Conservation (phyloP, 331 rosid genomes). For the Quercus phellos region DNA sequence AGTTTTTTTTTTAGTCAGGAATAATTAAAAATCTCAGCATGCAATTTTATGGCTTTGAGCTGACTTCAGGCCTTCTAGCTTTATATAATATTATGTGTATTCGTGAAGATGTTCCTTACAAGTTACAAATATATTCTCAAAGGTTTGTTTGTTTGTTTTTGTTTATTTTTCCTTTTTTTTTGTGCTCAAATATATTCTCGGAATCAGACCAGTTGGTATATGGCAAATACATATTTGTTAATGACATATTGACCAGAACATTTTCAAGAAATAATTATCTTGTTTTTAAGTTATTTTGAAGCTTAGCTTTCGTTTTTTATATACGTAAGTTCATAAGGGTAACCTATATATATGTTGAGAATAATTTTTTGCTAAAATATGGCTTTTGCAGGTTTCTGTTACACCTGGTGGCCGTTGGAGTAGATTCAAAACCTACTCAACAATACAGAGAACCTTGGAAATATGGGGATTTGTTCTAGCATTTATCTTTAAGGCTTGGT, state of each 20-base stretch:
- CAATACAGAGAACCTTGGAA: conserved; percentile 90
- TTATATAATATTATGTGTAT: neutral
- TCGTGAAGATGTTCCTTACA: neutral
- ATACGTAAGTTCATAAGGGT: neutral
- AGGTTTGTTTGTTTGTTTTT: no score
- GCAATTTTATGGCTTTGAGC: neutral
- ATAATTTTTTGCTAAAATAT: neutral
- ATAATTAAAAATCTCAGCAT: neutral
- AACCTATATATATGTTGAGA: neutral
- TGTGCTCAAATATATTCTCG: no score
- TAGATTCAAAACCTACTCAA: conserved; percentile 92
- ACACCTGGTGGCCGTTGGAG: conserved; percentile 98
- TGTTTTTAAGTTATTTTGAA: neutral
- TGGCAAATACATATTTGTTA: neutral
- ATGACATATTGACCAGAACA: no score
- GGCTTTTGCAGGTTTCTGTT: conserved; percentile 69
- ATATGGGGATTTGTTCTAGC: conserved; percentile 93
- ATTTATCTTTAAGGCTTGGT: conserved; percentile 79
- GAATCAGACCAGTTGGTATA: neutral
- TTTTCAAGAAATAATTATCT: neutral
- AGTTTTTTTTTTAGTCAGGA: neutral
- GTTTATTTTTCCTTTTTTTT: no score
- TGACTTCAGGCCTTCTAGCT: neutral
- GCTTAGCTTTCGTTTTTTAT: neutral
- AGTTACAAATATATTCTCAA: neutral